phyloP scores from a whole-genome alignment of 148 eudicot species.

The Linanthus parryae region DNA sequence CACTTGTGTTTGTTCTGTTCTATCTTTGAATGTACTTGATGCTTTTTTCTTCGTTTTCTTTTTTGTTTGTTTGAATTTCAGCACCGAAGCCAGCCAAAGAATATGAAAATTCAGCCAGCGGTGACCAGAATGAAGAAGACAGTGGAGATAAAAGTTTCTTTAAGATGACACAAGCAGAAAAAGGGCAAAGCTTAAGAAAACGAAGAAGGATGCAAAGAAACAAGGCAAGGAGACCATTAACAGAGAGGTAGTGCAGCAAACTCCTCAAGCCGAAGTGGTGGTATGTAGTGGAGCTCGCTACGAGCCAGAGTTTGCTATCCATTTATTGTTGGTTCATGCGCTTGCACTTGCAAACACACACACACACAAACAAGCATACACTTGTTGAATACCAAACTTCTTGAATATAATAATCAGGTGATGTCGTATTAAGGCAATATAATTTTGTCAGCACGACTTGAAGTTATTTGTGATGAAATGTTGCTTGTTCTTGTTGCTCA shows the following conservation, averaged over 20 bases:
- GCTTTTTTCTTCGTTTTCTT: background rate
- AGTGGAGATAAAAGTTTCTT: conserved; percentile 26
- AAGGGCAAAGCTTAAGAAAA: conserved; percentile 72
- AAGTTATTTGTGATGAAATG: no score
- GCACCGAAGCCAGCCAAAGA: conserved; percentile 32
- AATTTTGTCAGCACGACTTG: no score
- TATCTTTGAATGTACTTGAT: background rate
- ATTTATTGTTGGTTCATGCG: no score
- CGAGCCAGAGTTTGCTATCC: no score
- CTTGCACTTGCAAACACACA: no score
- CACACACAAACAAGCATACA: no score
- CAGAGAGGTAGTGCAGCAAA: conserved; percentile 41
- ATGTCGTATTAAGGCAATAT: no score
- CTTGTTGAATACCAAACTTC: no score
- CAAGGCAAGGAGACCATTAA: conserved; percentile 48
- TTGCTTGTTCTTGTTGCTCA: no score
- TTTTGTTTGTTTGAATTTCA: conserved; percentile 16
- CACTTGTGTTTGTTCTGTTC: background rate
- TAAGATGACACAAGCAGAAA: conserved; percentile 65
- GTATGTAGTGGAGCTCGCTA: no score
- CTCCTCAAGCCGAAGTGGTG: conserved; percentile 61
- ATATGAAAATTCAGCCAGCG: conserved; percentile 17
- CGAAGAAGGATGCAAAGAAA: conserved; percentile 82
- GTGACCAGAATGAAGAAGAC: conserved; percentile 44
- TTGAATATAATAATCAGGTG: no score